Conservation (phyloP, 1,284 basidiomycete genomes). For the Tylopilus orsonianus region DNA sequence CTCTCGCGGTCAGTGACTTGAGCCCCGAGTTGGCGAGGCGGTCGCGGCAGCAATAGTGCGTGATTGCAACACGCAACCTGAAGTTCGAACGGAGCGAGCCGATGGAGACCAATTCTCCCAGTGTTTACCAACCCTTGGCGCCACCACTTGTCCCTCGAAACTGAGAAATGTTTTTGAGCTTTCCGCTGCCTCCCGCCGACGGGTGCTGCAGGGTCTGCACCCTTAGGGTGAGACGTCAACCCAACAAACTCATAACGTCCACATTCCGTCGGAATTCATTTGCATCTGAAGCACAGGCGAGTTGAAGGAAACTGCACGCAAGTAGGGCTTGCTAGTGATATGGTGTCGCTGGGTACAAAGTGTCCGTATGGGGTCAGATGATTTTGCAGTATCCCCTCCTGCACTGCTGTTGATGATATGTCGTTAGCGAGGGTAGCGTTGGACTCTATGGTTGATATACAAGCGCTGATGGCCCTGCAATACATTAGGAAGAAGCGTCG, state of each 20-base stretch:
- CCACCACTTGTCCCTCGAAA: slow-evolving; percentile 7
- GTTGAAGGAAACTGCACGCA: neutral
- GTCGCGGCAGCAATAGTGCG: slow-evolving; percentile 21
- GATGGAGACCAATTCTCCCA: slow-evolving; percentile 6
- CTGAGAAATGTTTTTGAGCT: slow-evolving; percentile 2
- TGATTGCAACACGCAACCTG: slow-evolving; percentile 3
- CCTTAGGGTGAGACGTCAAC: slow-evolving; percentile 1
- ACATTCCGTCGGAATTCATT: neutral
- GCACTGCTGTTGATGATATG: no score
- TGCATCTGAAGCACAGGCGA: neutral
- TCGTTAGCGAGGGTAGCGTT: no score
- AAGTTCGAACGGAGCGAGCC: slow-evolving; percentile 15
- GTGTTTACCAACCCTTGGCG: slow-evolving; percentile 12
- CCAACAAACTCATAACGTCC: neutral
- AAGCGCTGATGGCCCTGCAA: slow-evolving; percentile 18
- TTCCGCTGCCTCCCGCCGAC: neutral
- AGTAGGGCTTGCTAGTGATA: neutral
- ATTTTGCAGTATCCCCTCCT: no score
- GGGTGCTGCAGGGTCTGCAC: slow-evolving; percentile 2
- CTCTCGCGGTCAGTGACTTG: neutral
- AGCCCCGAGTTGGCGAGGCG: neutral
- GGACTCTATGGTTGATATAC: no score
- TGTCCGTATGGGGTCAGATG: neutral
- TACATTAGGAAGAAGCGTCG: no score
- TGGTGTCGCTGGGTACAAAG: slow-evolving; percentile 21